Evolutionary conservation across 257 asterid species (phyloP).

Genomic region (Galeopsis tetrahit): DNA sequence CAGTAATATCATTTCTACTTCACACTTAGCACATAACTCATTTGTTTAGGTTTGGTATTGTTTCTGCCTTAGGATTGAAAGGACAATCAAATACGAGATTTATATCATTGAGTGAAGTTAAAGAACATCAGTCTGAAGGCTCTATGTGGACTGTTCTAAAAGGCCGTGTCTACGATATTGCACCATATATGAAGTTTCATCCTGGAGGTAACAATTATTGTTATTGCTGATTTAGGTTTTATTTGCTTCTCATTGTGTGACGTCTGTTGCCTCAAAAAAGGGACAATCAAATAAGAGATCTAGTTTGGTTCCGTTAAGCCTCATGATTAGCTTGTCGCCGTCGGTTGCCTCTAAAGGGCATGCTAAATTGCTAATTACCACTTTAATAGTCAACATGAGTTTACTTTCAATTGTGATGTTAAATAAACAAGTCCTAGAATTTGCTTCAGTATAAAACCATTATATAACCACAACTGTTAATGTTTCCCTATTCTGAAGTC

Average conservation of each 20-base stretch:
- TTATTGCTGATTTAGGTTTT: constrained; percentile 5
- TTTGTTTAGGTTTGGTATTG: constrained; percentile 15
- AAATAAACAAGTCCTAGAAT: constrained; percentile 12
- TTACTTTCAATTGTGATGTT: background rate
- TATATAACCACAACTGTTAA: background rate
- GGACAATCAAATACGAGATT: constrained; percentile 82
- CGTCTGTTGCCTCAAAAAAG: too few species aligned
- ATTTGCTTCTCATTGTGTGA: background rate
- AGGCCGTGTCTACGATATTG: constrained; percentile 88
- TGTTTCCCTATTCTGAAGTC: constrained; percentile 9
- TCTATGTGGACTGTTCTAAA: constrained; percentile 98
- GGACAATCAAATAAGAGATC: too few species aligned
- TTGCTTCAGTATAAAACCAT: background rate
- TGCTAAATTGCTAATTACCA: background rate
- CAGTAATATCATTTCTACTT: background rate
- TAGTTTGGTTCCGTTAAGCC: background rate
- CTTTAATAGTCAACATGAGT: too few species aligned
- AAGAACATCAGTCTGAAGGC: constrained; percentile 73
- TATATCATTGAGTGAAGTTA: constrained; percentile 78
- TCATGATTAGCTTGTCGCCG: constrained; percentile 11
- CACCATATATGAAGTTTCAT: constrained; percentile 95
- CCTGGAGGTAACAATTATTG: constrained; percentile 75
- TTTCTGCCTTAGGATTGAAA: constrained; percentile 63
- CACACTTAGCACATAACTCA: background rate
- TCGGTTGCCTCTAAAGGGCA: background rate